These are phyloP conservation scores for Paraconiothyrium brasiliense DNA, from an alignment of 2,329 filamentous ascomycete genomes.

Conservation along the genomic window DNA sequence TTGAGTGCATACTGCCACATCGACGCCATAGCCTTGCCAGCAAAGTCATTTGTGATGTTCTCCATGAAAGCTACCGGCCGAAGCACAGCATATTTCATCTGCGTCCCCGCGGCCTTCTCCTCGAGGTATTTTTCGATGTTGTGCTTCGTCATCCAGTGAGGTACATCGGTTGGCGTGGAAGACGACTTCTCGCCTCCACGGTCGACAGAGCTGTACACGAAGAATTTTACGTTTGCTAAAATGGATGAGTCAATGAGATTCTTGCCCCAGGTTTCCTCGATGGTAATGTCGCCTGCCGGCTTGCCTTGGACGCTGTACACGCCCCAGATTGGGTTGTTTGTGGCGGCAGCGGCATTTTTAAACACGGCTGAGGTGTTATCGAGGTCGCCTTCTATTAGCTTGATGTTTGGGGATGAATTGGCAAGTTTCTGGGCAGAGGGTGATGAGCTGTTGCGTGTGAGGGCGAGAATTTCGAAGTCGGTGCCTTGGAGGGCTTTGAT, in stretches of 20 bases:
- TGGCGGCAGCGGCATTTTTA: constrained; percentile 48
- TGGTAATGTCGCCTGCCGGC: constrained; percentile 40
- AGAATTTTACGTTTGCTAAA: constrained; percentile 38
- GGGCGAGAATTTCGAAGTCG: constrained; percentile 61
- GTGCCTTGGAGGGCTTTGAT: constrained; percentile 46
- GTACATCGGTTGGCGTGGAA: constrained; percentile 62
- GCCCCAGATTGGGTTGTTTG: constrained; percentile 35
- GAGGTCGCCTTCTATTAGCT: constrained; percentile 64
- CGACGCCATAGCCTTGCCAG: constrained; percentile 27
- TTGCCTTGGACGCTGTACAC: constrained; percentile 39
- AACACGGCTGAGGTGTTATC: constrained; percentile 61
- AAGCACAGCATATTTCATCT: constrained; percentile 66
- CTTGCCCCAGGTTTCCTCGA: constrained; percentile 48
- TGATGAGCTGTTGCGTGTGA: constrained; percentile 62
- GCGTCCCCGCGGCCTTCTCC: constrained; percentile 43
- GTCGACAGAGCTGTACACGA: constrained; percentile 49
- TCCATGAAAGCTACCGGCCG: constrained; percentile 69
- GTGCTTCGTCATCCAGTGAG: constrained; percentile 68
- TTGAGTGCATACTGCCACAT: constrained; percentile 23
- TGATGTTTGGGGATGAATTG: constrained; percentile 56
- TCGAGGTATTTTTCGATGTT: constrained; percentile 67
- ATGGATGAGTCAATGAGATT: constrained; percentile 44
- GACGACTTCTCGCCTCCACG: constrained; percentile 53
- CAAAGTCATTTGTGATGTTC: constrained; percentile 55
- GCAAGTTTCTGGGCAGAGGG: constrained; percentile 58